phyloP scores from a whole-genome alignment of 2,329 filamentous ascomycete species.

The Epichloe glyceriae region DNA sequence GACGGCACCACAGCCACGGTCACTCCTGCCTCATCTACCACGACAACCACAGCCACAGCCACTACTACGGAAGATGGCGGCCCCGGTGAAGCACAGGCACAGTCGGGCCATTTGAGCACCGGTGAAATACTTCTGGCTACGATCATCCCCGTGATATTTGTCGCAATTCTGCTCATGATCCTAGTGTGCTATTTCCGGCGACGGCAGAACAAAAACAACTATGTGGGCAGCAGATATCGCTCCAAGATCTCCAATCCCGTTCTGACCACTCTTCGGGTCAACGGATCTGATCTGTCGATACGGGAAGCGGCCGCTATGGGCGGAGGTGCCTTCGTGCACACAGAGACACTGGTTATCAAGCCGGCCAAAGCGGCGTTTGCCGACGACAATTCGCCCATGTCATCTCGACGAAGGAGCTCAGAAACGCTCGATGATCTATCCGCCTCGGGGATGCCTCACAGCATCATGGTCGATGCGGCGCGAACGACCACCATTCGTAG shows the following conservation, averaged over 20 bases:
- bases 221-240: slow-evolving; percentile 17
- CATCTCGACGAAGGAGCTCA: slow-evolving; percentile 13
- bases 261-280: slow-evolving; percentile 15
- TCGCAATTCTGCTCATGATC: slow-evolving; percentile 20
- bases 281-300: slow-evolving; percentile 14
- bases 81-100: slow-evolving; percentile 6
- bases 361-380: slow-evolving; percentile 11
- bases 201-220: slow-evolving; percentile 15
- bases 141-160: slow-evolving; percentile 28
- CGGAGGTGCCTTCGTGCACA: slow-evolving; percentile 1
- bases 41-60: slow-evolving; percentile 12
- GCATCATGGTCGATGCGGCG: slow-evolving; percentile 13
- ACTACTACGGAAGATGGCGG: slow-evolving; percentile 11
- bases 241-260: slow-evolving; percentile 22
- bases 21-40: slow-evolving; percentile 11
- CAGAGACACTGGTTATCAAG: slow-evolving; percentile 9
- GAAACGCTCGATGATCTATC: slow-evolving; percentile 14
- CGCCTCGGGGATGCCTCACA: slow-evolving; percentile 13
- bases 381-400: slow-evolving; percentile 13
- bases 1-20: slow-evolving; percentile 14
- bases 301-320: slow-evolving; percentile 11
- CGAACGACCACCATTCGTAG: slow-evolving; percentile 11
- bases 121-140: slow-evolving; percentile 29
- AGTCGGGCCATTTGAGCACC: slow-evolving; percentile 15
- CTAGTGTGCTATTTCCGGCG: slow-evolving; percentile 22